Base-by-base conservation (phyloP, 164 flowering plant species). In the Magnolia officinalis region DNA sequence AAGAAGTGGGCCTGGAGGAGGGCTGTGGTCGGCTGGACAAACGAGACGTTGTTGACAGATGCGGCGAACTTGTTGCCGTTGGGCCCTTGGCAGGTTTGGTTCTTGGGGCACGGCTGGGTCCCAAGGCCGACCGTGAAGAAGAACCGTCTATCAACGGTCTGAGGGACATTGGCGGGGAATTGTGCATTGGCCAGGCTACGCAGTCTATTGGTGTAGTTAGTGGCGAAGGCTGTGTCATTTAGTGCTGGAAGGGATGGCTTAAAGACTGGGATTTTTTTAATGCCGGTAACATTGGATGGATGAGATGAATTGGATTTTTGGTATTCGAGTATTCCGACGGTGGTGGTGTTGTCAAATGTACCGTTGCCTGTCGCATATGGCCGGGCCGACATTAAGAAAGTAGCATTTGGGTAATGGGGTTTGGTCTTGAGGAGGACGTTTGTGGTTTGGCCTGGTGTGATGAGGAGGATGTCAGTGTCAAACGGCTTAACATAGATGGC, bases 401-500 rank as follows among this genome's bases (percentile, higher is more conserved):
- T 80, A 72, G 85, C 83, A 11, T 82, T 84, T 19, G 88, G 87
- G 66, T 9, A 65, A 58, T 61, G 3, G 9, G 81, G 77, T 55
- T 81, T 86, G 58, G 91, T 83, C 10, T 75, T 79, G 58, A 89
- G 87, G 19, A 89, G 86, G 11, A 88, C 89, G 45, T 86, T 82
- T n/a, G 87, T 84, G 82, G 92, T 89, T 68, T 89, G 91, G 68
- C 91, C 91, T 2, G 90, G 90, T 8, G 88, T 50, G 23, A 89
- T 83, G 76, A 84, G 61, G 29, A 89, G 45, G 4, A 8, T 68
- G 5, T 81, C 77, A 0, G 92, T 88, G 6, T 77, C 67, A 49
- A 90, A 90, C n/a, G 98, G 98, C 71, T 91, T 93, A 0, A 86
- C 81, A 31, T 93, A 93, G 63, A 80, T 73, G 0, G 96, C 96